A percentile compares a stretch with the other conserved stretches of the same genome.
Evolutionary conservation across 2,329 filamentous ascomycete genomes (phyloP).

Genomic region (Ophiostoma piceae): DNA sequence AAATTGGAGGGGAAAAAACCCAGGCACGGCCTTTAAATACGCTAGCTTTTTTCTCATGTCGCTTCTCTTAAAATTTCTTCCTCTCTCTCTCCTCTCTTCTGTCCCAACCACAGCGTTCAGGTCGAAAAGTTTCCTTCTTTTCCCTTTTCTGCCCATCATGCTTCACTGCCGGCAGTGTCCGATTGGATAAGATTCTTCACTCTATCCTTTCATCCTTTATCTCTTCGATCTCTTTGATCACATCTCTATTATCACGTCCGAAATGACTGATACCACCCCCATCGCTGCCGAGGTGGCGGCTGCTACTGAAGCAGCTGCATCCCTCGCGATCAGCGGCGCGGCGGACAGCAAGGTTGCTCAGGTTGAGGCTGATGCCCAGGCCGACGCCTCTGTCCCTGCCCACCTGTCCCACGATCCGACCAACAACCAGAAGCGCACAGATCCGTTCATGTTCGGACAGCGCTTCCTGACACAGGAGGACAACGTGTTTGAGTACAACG

Average conservation of each 20-base stretch:
- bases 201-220: background rate
- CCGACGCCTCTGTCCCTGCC: constrained; percentile 39
- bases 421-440: constrained; percentile 75
- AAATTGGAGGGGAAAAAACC: background rate
- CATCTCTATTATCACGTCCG: constrained; percentile 21
- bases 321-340: constrained; percentile 23
- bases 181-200: constrained; percentile 23
- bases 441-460: constrained; percentile 94
- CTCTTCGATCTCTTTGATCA: constrained; percentile 5
- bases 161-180: constrained; percentile 20
- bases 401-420: constrained; percentile 66
- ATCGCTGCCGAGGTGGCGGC: constrained; percentile 20
- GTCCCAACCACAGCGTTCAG: background rate
- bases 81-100: constrained; percentile 16
- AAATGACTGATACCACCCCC: background rate
- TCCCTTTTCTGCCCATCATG: constrained; percentile 24
- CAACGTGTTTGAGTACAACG: constrained; percentile 94
- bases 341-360: constrained; percentile 5
- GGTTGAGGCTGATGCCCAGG: background rate
- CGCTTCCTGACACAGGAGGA: constrained; percentile 77
- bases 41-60: constrained; percentile 7
- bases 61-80: constrained; percentile 9
- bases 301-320: constrained; percentile 21
- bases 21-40: constrained; percentile 11
- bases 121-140: constrained; percentile 5